Percentiles rank a stretch among this genome's conserved stretches.
These are phyloP conservation scores for Paspalum vaginatum DNA, from an alignment of 176 grass and related monocot genomes.

Conservation along the genomic window DNA sequence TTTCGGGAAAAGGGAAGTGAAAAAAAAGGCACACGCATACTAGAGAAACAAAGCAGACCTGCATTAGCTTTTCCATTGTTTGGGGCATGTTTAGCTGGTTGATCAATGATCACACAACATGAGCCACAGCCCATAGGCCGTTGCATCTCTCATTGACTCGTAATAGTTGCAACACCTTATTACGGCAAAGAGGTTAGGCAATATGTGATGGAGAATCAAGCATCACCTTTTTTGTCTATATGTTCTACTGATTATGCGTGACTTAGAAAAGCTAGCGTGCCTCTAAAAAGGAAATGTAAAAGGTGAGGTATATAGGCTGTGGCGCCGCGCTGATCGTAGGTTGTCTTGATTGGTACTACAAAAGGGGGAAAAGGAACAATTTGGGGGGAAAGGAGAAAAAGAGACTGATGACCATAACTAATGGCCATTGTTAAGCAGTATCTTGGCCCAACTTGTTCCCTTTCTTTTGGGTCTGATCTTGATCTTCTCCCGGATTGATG, in stretches of 20 bases:
- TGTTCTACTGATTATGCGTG: constrained; percentile 6
- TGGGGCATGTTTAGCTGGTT: not conserved
- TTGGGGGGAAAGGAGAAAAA: not conserved
- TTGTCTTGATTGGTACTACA: constrained; percentile 21
- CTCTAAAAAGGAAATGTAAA: constrained; percentile 32
- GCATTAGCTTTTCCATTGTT: not conserved
- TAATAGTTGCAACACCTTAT: not conserved
- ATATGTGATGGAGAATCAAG: not conserved
- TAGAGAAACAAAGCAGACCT: constrained; percentile 33
- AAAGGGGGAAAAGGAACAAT: not conserved
- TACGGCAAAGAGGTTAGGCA: too few species aligned
- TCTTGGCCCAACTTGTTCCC: constrained; percentile 12
- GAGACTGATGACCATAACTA: constrained; percentile 26
- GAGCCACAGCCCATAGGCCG: too few species aligned
- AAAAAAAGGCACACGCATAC: not conserved
- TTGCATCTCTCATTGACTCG: too few species aligned
- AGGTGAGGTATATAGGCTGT: constrained; percentile 10
- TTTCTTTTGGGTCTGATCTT: constrained; percentile 16
- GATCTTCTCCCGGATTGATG: constrained; percentile 30
- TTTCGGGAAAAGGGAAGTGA: constrained; percentile 43
- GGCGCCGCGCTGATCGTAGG: not conserved
- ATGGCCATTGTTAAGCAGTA: constrained; percentile 26
- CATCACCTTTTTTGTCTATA: not conserved
- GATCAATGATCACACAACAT: not conserved
- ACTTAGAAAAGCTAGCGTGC: constrained; percentile 27